Conservation (phyloP, 208 protist genomes). For the Leishmania lainsoni region DNA sequence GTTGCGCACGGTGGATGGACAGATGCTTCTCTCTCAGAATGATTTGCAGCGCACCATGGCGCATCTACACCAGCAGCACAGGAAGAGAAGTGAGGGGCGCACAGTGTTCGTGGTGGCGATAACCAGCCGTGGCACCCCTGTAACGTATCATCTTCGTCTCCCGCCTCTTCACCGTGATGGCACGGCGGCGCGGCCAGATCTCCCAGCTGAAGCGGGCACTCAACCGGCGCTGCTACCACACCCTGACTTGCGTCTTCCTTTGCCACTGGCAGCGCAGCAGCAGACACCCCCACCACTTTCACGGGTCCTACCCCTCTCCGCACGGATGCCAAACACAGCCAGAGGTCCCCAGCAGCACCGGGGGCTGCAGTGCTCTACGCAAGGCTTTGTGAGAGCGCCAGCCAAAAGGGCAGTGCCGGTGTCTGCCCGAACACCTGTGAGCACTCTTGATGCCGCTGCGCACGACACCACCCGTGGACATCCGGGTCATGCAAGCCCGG, state of each 20-base stretch:
- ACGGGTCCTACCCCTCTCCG: neutral
- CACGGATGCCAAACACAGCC: neutral
- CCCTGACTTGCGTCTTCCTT: neutral
- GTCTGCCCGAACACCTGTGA: conserved; percentile 17
- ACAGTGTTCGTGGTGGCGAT: conserved; percentile 21
- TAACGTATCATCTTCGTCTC: conserved; percentile 29
- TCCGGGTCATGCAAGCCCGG: conserved; percentile 4
- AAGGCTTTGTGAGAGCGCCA: neutral
- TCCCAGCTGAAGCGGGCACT: neutral
- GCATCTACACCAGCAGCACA: conserved; percentile 9
- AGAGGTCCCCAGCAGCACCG: neutral
- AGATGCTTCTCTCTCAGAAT: conserved; percentile 6
- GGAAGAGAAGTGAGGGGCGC: neutral
- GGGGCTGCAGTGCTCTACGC: neutral
- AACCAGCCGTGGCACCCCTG: conserved; percentile 16
- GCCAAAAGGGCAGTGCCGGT: neutral
- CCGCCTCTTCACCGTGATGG: conserved; percentile 5
- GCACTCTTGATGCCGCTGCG: conserved; percentile 6
- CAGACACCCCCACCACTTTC: neutral
- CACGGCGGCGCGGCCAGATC: neutral
- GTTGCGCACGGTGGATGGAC: conserved; percentile 32
- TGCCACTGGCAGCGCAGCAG: neutral
- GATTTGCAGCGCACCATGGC: conserved; percentile 18
- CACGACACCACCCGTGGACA: neutral
- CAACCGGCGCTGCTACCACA: neutral